A percentile compares a stretch with the other conserved stretches of the same genome.
phyloP scores from a whole-genome alignment of 1,284 basidiomycete species.

The Thecaphora frezii region DNA sequence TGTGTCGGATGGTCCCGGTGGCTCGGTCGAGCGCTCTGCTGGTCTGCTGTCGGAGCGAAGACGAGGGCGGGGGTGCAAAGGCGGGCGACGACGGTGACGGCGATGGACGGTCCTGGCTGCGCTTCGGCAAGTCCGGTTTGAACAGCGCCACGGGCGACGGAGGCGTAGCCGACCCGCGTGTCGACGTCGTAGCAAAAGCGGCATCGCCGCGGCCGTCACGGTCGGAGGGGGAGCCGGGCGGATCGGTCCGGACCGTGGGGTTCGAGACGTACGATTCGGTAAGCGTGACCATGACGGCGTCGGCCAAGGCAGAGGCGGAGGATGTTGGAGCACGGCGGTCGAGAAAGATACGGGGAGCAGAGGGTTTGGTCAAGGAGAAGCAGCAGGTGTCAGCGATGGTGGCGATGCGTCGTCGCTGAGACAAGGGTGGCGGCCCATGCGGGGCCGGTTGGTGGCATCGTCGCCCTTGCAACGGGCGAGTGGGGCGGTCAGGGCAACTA shows the following conservation, averaged over 20 bases:
- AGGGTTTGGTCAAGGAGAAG: no score
- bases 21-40: neutral
- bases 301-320: no score
- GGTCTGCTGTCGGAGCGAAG: no score
- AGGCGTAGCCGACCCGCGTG: no score
- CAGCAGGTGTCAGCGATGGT: no score
- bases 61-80: slow-evolving; percentile 8
- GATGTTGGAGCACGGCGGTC: no score
- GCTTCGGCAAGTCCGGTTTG: slow-evolving; percentile 19
- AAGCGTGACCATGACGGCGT: neutral
- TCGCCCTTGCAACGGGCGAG: no score
- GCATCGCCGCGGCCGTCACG: neutral
- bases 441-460: no score
- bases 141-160: neutral
- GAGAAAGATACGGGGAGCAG: no score
- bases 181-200: slow-evolving; percentile 4
- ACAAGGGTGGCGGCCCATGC: no score
- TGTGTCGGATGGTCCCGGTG: neutral
- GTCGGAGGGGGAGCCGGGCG: neutral
- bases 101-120: slow-evolving; percentile 21
- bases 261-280: neutral
- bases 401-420: no score
- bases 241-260: neutral
- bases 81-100: slow-evolving; percentile 7
- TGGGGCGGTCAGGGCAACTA: no score